These are phyloP conservation scores for Arthonia radiata DNA, from an alignment of 495 filamentous ascomycete species.

Conservation along the genomic window DNA sequence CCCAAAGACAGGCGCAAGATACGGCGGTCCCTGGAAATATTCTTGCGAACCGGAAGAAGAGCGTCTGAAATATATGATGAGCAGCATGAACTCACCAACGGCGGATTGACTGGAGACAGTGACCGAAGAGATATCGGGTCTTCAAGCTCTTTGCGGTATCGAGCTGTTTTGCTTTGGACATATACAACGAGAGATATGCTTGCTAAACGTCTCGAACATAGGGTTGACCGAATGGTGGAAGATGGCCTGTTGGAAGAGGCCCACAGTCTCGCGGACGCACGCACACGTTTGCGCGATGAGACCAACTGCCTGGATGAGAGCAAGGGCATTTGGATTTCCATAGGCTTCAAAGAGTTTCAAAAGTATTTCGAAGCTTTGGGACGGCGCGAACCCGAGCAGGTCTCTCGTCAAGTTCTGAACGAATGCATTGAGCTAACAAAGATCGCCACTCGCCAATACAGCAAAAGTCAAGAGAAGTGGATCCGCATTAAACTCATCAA, in stretches of 20 bases:
- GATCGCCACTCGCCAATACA: conserved; percentile 65
- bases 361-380: conserved; percentile 35
- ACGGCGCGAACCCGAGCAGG: no score
- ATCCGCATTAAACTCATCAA: conserved; percentile 57
- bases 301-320: conserved; percentile 37
- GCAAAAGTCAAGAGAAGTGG: conserved; percentile 61
- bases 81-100: no score
- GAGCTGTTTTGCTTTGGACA: conserved; percentile 64
- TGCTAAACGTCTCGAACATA: conserved; percentile 39
- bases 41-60: conserved; percentile 44
- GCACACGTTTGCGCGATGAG: no score
- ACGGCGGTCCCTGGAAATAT: conserved; percentile 71
- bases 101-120: no score
- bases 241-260: conserved; percentile 51
- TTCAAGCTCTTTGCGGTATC: conserved; percentile 28
- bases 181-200: conserved; percentile 44
- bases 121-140: no score
- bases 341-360: conserved; percentile 80
- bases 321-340: conserved; percentile 81
- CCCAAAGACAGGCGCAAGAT: conserved; percentile 82
- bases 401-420: conserved; percentile 14
- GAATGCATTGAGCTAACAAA: conserved; percentile 35
- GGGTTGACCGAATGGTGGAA: conserved; percentile 63
- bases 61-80: conserved; percentile 78
- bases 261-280: no score